Percentiles rank a stretch among this genome's conserved stretches.
Conservation (phyloP, 805 yeast species). For the Barnettozyma siamensis region DNA sequence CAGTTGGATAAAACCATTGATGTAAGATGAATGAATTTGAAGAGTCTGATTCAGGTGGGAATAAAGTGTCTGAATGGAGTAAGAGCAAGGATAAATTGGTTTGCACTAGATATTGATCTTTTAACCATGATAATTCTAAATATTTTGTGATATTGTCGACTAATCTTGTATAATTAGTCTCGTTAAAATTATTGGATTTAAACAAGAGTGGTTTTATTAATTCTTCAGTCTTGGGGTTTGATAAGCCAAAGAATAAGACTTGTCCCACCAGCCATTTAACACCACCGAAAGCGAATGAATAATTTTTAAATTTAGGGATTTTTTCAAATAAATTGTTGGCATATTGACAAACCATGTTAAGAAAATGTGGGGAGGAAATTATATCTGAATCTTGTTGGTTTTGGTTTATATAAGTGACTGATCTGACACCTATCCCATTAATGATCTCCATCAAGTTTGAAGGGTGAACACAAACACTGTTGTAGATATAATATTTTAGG, state of each 20-base stretch:
- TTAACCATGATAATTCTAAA: conserved; percentile 11
- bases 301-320: conserved; percentile 11
- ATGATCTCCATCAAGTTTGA: conserved; percentile 7
- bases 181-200: conserved; percentile 9
- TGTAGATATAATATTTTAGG: conserved; percentile 9
- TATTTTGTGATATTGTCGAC: conserved; percentile 8
- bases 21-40: conserved; percentile 7
- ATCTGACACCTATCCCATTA: conserved; percentile 10
- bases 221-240: conserved; percentile 8
- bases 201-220: conserved; percentile 10
- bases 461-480: conserved; percentile 9
- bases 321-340: conserved; percentile 12
- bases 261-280: conserved; percentile 15
- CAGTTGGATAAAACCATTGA: conserved; percentile 13
- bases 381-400: conserved; percentile 6
- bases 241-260: conserved; percentile 9
- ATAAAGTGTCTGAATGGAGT: conserved; percentile 7
- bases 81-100: conserved; percentile 4
- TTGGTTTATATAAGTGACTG: conserved; percentile 9
- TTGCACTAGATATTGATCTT: conserved; percentile 2
- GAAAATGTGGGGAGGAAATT: conserved; percentile 10
- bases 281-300: conserved; percentile 14
- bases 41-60: background rate
- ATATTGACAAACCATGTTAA: conserved; percentile 13
- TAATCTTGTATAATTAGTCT: conserved; percentile 1